These are phyloP conservation scores for Primulina tabacum DNA, from an alignment of 257 asterid species.

Conservation along the genomic window DNA sequence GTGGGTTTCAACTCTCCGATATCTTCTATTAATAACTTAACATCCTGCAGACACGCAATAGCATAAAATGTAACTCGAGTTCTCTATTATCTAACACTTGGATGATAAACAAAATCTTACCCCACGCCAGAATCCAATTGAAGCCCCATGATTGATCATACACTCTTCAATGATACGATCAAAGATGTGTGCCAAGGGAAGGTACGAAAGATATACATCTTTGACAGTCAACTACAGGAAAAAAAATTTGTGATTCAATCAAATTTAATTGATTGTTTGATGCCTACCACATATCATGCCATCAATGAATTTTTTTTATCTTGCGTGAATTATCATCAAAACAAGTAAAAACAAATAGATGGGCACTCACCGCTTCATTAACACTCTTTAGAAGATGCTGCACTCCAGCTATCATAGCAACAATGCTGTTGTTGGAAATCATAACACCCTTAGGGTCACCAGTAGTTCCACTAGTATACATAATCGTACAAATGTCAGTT, in stretches of 20 bases:
- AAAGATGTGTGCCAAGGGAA: slow-evolving; percentile 96
- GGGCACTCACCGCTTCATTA: slow-evolving; percentile 58
- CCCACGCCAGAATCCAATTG: slow-evolving; percentile 99
- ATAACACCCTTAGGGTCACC: slow-evolving; percentile 98
- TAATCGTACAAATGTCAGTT: slow-evolving; percentile 85
- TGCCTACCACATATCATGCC: slow-evolving; percentile 5
- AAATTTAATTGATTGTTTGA: slow-evolving; percentile 22
- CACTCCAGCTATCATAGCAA: slow-evolving; percentile 77
- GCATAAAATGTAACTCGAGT: slow-evolving; percentile 20
- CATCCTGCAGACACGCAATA: slow-evolving; percentile 56
- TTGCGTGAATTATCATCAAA: slow-evolving; percentile 3
- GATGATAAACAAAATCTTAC: slow-evolving; percentile 41
- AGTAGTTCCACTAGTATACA: slow-evolving; percentile 99
- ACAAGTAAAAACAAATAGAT: slow-evolving; percentile 11
- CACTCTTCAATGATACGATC: slow-evolving; percentile 91
- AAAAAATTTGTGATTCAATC: slow-evolving; percentile 13
- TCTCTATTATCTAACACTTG: slow-evolving; percentile 8
- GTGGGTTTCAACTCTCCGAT: slow-evolving; percentile 83
- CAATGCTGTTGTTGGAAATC: slow-evolving; percentile 86
- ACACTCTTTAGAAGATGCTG: slow-evolving; percentile 54
- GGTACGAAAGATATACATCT: slow-evolving; percentile 88
- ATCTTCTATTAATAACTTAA: slow-evolving; percentile 82
- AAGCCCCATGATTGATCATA: slow-evolving; percentile 69
- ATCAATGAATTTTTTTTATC: slow-evolving; percentile 3
- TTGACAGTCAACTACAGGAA: slow-evolving; percentile 53